Base-by-base conservation (phyloP, 2,329 filamentous ascomycete species). In the Diaporthe australafricana region DNA sequence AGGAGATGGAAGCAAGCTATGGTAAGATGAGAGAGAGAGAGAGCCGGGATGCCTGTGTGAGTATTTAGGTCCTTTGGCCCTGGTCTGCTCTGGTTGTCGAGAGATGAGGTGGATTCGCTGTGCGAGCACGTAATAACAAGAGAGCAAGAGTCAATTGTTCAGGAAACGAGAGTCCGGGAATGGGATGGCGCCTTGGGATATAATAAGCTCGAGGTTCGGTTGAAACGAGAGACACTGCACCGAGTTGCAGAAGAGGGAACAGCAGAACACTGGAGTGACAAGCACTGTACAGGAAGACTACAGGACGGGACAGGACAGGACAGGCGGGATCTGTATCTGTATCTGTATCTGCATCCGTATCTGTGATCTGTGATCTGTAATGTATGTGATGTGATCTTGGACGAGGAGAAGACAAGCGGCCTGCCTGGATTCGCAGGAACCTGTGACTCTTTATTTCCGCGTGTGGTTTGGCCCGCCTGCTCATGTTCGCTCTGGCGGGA, bases 361-460 rank as follows among this genome's bases (percentile, higher is more conserved):
- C 30, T 25, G 60, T 52, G 48, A 30, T 47, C 30, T 25, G 60
- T 52, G 48, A n/a, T 11, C 20, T 32, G 48, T 32, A 47, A 14
- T 60, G 42, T 22, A 38, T 35, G 65, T 42, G 22, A 35, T 27
- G 65, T 68, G 48, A 22, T 30, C 47, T 42, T 67, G 65, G 48
- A 30, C 50, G 48, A 22, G 30, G 42, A 27, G 42, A n/a, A 35
- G 16, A n/a, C n/a, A n/a, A n/a, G 60, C 60, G 60, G 45, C 27
- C n/a, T 16, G 16, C 45, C 20, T 63, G 42, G 60, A 25, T 12
- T 48, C 12, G 42, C 20, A 63, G 60, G 60, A 48, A 48, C 42
- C 50, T 69, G 66, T 69, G 66, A 69, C 66, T 69, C 66, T 71
- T 60, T 47, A 56, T 68, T 50, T 68, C 48, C 48, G 50, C n/a